These are phyloP conservation scores for Kwoniella europaea DNA, from an alignment of 768 basidiomycete species.

Conservation along the genomic window DNA sequence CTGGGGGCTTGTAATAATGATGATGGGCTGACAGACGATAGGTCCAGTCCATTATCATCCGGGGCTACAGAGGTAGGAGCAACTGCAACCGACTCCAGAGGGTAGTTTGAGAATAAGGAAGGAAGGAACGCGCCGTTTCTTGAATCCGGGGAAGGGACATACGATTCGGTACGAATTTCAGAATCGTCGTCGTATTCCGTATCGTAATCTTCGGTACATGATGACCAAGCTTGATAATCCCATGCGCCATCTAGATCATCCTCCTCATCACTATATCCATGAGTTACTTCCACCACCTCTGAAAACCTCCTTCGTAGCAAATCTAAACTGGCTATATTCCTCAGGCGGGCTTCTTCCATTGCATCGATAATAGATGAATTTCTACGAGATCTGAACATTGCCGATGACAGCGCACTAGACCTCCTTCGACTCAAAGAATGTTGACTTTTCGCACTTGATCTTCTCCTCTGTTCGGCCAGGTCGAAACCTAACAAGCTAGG, in stretches of 20 bases:
- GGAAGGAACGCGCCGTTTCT: constrained; percentile 15
- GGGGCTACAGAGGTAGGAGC: constrained; percentile 11
- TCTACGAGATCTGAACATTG: constrained; percentile 9
- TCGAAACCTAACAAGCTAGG: constrained; percentile 46
- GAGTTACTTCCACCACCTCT: constrained; percentile 51
- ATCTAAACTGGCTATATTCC: constrained; percentile 43
- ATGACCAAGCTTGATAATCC: constrained; percentile 40
- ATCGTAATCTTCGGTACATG: constrained; percentile 5
- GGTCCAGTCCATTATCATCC: constrained; percentile 12
- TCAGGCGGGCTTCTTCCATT: constrained; percentile 38
- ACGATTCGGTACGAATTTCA: constrained; percentile 45
- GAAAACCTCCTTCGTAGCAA: constrained; percentile 44
- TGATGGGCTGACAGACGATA: constrained; percentile 13
- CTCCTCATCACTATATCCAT: constrained; percentile 31
- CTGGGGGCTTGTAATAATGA: constrained; percentile 2
- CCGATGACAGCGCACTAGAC: constrained; percentile 29
- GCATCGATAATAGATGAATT: constrained; percentile 31
- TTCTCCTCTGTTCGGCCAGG: constrained; percentile 26
- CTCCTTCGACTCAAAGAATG: constrained; percentile 23
- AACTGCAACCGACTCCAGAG: constrained; percentile 34
- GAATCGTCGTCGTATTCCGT: constrained; percentile 34
- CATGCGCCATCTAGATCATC: constrained; percentile 23
- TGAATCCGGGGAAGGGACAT: constrained; percentile 43
- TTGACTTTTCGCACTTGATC: constrained; percentile 25
- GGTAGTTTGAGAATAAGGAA: constrained; percentile 41